Percentiles rank a stretch among this genome's conserved stretches.
phyloP scores from a whole-genome alignment of 495 filamentous ascomycete genomes.

The Penicillium herquei region DNA sequence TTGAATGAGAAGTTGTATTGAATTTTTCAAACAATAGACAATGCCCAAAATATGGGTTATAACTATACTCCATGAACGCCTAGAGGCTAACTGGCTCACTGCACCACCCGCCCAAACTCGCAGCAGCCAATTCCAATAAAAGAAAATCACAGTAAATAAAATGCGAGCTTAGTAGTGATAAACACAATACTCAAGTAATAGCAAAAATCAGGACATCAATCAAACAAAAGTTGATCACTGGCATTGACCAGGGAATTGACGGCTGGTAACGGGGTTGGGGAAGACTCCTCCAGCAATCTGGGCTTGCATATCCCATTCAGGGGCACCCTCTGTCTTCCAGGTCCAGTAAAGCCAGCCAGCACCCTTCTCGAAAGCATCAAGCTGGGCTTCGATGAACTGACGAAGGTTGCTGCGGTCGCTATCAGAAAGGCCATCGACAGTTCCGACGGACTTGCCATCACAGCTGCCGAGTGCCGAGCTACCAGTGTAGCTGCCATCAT shows the following conservation, averaged over 20 bases:
- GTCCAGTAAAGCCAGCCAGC: conserved; percentile 80
- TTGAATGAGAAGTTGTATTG: too few species aligned
- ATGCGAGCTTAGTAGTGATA: neutral
- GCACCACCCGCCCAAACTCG: too few species aligned
- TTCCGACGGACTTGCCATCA: conserved; percentile 55
- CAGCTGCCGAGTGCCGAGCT: conserved; percentile 55
- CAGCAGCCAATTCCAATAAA: too few species aligned
- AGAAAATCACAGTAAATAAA: too few species aligned
- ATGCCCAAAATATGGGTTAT: too few species aligned
- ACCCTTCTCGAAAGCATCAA: conserved; percentile 69
- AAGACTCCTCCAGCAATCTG: conserved; percentile 59
- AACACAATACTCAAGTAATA: neutral
- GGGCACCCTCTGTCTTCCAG: conserved; percentile 82
- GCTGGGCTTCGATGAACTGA: conserved; percentile 67
- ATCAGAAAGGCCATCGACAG: conserved; percentile 47
- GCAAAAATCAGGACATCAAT: neutral
- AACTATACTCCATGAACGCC: too few species aligned
- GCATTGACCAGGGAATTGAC: conserved; percentile 51
- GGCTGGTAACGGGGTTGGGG: conserved; percentile 55
- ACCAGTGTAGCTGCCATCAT: conserved; percentile 60
- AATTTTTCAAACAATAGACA: too few species aligned
- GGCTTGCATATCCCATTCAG: conserved; percentile 83
- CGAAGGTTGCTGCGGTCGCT: conserved; percentile 57
- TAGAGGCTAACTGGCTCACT: too few species aligned
- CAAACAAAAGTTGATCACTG: conserved; percentile 7